These are phyloP conservation scores for Craterostigma plantagineum DNA, from an alignment of 257 asterid species.

Conservation along the genomic window DNA sequence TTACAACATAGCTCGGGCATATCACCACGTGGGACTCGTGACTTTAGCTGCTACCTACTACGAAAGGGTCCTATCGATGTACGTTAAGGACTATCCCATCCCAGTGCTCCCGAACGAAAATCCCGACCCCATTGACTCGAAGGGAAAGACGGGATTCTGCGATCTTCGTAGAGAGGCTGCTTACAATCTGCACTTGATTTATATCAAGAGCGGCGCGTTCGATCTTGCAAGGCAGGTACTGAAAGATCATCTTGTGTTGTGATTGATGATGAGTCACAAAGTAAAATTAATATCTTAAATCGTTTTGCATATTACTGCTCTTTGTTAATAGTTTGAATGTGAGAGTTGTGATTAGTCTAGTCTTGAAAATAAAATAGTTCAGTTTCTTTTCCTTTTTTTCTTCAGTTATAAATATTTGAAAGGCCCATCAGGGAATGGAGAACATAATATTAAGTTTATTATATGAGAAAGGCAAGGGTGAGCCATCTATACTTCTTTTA, in stretches of 20 bases:
- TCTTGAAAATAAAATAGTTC: too few relatives aligned
- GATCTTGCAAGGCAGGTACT: constrained; percentile 76
- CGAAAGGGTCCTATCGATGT: constrained; percentile 42
- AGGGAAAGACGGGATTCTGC: constrained; percentile 42
- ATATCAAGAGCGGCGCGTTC: constrained; percentile 57
- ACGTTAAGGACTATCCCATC: constrained; percentile 36
- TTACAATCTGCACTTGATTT: constrained; percentile 62
- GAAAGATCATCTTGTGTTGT: constrained; percentile 38
- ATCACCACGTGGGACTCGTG: constrained; percentile 67
- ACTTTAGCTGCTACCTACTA: constrained; percentile 47
- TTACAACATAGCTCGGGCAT: constrained; percentile 66
- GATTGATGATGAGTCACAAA: too few relatives aligned
- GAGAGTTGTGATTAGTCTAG: too few relatives aligned
- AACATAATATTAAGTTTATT: too few relatives aligned
- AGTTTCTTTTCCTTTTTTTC: too few relatives aligned
- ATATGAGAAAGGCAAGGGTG: too few relatives aligned
- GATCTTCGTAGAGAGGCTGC: constrained; percentile 78
- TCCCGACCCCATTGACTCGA: constrained; percentile 12
- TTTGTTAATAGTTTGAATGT: too few relatives aligned
- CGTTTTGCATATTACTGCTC: too few relatives aligned
- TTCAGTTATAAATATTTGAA: too few relatives aligned
- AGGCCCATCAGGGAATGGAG: too few relatives aligned
- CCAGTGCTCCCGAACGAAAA: constrained; percentile 49
- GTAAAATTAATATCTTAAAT: too few relatives aligned
- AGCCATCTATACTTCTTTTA: too few relatives aligned